Conservation (phyloP, 345 rosid genomes). For the Pistacia atlantica region DNA sequence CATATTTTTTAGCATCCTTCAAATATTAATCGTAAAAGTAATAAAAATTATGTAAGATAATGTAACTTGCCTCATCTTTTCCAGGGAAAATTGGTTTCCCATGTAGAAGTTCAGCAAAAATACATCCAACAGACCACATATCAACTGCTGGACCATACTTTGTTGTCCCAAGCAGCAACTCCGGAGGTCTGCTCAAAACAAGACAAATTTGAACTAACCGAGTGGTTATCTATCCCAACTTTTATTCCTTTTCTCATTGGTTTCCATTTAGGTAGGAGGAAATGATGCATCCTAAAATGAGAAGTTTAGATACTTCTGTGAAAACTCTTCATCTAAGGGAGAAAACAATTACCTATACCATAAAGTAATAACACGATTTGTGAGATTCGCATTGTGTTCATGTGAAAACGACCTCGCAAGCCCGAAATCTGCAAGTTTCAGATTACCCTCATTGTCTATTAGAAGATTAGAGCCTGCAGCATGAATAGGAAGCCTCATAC, state of each 20-base stretch:
- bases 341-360: conserved; percentile 75
- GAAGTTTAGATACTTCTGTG: not conserved
- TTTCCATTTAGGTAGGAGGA: not conserved
- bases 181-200: conserved; percentile 75
- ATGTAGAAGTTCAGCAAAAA: conserved; percentile 89
- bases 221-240: not conserved
- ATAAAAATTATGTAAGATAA: not conserved
- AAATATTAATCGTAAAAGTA: not conserved
- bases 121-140: conserved; percentile 98
- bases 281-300: not conserved
- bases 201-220: not conserved
- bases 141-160: conserved; percentile 96
- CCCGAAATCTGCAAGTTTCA: conserved; percentile 97
- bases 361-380: conserved; percentile 89
- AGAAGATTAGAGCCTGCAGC: conserved; percentile 93
- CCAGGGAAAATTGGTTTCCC: conserved; percentile 95
- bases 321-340: not conserved
- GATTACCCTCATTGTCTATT: conserved; percentile 86
- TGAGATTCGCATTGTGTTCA: conserved; percentile 76
- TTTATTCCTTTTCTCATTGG: not conserved
- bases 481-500: conserved; percentile 17
- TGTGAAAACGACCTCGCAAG: conserved; percentile 82
- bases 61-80: conserved; percentile 69
- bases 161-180: conserved; percentile 91
- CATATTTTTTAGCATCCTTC: not conserved